These are phyloP conservation scores for Salisapilia sapeloensis DNA, from an alignment of 352 stramenopile genomes.

Conservation along the genomic window DNA sequence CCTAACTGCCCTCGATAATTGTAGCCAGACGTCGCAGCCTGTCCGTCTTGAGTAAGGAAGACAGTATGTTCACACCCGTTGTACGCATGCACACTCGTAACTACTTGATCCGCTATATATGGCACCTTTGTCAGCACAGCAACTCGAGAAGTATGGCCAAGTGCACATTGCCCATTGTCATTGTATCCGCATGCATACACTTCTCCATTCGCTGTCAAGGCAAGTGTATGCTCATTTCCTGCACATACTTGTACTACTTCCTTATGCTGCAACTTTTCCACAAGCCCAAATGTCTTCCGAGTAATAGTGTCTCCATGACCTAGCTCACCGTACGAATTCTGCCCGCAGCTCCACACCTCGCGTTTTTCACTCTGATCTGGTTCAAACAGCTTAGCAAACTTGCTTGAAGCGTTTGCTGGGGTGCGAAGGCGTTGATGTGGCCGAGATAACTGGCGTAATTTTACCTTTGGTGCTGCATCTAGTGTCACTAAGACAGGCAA, in stretches of 20 bases:
- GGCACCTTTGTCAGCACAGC: slow-evolving; percentile 50
- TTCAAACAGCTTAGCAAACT: background rate
- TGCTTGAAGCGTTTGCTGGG: background rate
- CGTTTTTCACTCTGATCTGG: slow-evolving; percentile 35
- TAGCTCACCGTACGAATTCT: slow-evolving; percentile 90
- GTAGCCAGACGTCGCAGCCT: slow-evolving; percentile 78
- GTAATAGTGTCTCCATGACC: slow-evolving; percentile 79
- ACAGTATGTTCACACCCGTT: slow-evolving; percentile 90
- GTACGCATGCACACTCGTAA: slow-evolving; percentile 80
- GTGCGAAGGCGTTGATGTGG: slow-evolving; percentile 1
- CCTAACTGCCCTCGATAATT: slow-evolving; percentile 89
- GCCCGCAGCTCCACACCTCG: slow-evolving; percentile 88
- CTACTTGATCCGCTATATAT: slow-evolving; percentile 23
- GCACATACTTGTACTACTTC: slow-evolving; percentile 66
- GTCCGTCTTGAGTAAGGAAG: slow-evolving; percentile 57
- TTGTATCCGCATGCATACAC: slow-evolving; percentile 88
- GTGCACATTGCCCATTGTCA: slow-evolving; percentile 88
- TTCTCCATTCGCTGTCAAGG: slow-evolving; percentile 47
- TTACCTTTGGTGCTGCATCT: too few relatives aligned
- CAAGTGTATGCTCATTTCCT: slow-evolving; percentile 89
- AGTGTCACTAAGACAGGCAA: too few relatives aligned
- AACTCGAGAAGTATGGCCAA: slow-evolving; percentile 69
- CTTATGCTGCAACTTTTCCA: slow-evolving; percentile 57
- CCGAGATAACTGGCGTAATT: too few relatives aligned
- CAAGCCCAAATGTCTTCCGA: slow-evolving; percentile 66